Evolutionary conservation across 371 early-diverging fungal species (phyloP).

Genomic region (Globomyces sp.): DNA sequence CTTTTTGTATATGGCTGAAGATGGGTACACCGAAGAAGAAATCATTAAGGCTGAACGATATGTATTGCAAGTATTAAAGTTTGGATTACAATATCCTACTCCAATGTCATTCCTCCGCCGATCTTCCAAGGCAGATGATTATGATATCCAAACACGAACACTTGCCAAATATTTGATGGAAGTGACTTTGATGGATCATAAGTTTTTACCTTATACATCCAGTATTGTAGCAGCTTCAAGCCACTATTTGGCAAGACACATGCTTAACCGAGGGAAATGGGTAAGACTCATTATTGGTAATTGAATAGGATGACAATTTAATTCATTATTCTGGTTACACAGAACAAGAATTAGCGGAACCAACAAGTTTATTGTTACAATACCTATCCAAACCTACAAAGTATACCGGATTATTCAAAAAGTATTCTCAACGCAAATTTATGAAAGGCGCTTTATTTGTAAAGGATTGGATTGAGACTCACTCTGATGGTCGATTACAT

Average conservation of each 20-base stretch:
- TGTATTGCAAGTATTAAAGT: slow-evolving; percentile 80
- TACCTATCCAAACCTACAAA: slow-evolving; percentile 54
- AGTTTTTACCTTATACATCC: slow-evolving; percentile 71
- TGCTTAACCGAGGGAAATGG: slow-evolving; percentile 81
- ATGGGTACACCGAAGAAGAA: slow-evolving; percentile 72
- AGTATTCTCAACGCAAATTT: slow-evolving; percentile 73
- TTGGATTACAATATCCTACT: slow-evolving; percentile 78
- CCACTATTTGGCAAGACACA: slow-evolving; percentile 84
- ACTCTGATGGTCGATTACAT: slow-evolving; percentile 3
- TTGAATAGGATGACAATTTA: slow-evolving; percentile 54
- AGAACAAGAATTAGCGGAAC: slow-evolving; percentile 60
- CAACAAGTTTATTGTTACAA: slow-evolving; percentile 65
- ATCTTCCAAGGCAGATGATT: slow-evolving; percentile 80
- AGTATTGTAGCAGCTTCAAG: slow-evolving; percentile 83
- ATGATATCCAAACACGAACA: slow-evolving; percentile 84
- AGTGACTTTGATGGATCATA: slow-evolving; percentile 82
- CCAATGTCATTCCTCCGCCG: slow-evolving; percentile 91
- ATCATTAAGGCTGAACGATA: slow-evolving; percentile 86
- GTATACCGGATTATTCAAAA: slow-evolving; percentile 71
- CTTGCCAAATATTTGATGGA: slow-evolving; percentile 98
- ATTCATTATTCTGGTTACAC: slow-evolving; percentile 74
- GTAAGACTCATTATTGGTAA: slow-evolving; percentile 36
- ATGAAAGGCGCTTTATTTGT: slow-evolving; percentile 76
- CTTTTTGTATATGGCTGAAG: slow-evolving; percentile 79
- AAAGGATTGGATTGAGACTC: slow-evolving; percentile 39